A percentile compares a stretch with the other conserved stretches of the same genome.
These are phyloP conservation scores for Globisporangium cylindrosporum DNA, from an alignment of 352 stramenopile species.

Conservation along the genomic window DNA sequence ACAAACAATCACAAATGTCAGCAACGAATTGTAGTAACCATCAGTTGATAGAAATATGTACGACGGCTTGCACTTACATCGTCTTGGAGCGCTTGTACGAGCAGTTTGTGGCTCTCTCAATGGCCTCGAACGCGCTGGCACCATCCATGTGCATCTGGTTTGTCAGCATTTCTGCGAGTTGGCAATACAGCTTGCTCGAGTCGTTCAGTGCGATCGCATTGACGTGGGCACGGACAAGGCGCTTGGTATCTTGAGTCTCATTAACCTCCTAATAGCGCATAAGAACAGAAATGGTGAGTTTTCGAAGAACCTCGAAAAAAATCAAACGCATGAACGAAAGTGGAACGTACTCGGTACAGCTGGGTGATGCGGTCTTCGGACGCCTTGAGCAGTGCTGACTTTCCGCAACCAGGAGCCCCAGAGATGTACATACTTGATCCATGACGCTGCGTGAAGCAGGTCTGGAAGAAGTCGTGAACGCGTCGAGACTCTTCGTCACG, in stretches of 20 bases:
- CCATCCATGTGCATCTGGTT: conserved; percentile 38
- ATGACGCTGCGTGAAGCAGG: conserved; percentile 45
- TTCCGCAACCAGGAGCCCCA: conserved; percentile 71
- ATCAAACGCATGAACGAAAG: background rate
- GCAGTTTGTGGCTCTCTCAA: conserved; percentile 49
- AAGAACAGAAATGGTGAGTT: background rate
- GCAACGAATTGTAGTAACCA: background rate
- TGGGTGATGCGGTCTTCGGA: conserved; percentile 47
- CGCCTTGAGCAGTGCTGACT: conserved; percentile 66
- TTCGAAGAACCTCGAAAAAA: background rate
- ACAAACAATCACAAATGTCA: background rate
- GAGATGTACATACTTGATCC: conserved; percentile 79
- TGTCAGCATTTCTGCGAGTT: conserved; percentile 55
- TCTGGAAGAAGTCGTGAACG: conserved; percentile 56
- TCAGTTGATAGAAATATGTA: background rate
- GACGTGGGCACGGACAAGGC: conserved; percentile 52
- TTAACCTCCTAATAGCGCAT: conserved; percentile 16
- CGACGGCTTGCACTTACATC: conserved; percentile 27
- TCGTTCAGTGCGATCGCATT: conserved; percentile 74
- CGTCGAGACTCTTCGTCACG: conserved; percentile 55
- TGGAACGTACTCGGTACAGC: conserved; percentile 43
- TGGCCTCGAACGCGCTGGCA: conserved; percentile 61
- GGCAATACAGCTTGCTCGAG: conserved; percentile 43
- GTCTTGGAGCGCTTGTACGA: conserved; percentile 48
- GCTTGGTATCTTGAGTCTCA: conserved; percentile 24